These are phyloP conservation scores for Ensete glaucum DNA, from an alignment of 176 grass and related monocot genomes.

Conservation along the genomic window DNA sequence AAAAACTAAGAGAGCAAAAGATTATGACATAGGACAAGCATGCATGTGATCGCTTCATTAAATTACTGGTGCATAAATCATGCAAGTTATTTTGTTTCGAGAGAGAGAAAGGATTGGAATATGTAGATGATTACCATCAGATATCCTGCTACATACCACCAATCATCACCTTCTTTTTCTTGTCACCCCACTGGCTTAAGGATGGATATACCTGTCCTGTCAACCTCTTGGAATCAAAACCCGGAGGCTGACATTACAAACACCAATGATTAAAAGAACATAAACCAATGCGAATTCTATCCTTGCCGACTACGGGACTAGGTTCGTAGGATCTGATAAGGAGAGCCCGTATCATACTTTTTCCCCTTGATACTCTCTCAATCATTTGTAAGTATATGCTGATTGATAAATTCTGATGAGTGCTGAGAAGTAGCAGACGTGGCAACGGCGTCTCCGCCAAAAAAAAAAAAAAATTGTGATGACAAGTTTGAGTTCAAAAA, in stretches of 20 bases:
- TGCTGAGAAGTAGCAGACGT: neutral
- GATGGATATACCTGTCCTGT: no score
- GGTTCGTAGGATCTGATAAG: neutral
- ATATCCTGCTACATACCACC: neutral
- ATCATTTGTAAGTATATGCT: neutral
- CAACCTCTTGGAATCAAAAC: no score
- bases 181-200: no score
- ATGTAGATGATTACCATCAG: no score
- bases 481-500: neutral
- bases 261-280: neutral
- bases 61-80: no score
- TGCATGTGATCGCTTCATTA: no score
- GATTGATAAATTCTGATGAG: neutral
- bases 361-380: neutral
- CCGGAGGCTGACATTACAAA: neutral
- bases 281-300: neutral
- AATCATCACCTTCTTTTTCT: neutral
- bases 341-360: neutral
- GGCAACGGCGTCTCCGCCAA: neutral
- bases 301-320: neutral
- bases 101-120: no score
- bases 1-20: no score
- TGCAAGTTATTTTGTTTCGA: no score
- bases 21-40: no score
- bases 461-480: neutral